phyloP scores from a whole-genome alignment of 306 rosid species.

The Cajanus cajan region DNA sequence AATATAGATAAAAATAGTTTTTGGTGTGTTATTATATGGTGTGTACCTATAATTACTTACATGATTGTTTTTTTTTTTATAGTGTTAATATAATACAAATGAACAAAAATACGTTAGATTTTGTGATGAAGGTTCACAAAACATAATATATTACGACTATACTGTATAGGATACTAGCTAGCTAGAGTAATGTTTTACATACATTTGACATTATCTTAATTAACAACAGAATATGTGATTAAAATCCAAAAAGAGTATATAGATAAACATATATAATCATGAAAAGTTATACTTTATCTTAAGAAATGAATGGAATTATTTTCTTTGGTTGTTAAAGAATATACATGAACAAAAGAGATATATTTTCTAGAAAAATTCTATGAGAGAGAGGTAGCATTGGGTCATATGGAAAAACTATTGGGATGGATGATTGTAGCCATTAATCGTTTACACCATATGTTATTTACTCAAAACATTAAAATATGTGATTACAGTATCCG shows the following conservation, averaged over 20 bases:
- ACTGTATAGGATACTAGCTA: neutral
- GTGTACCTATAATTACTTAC: too few species aligned
- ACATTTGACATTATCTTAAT: neutral
- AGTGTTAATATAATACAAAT: too few species aligned
- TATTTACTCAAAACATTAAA: neutral
- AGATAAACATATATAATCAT: neutral
- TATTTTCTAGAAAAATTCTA: neutral
- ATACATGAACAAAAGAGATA: neutral
- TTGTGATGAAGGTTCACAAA: too few species aligned
- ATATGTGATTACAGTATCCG: constrained; percentile 6
- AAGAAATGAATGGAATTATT: neutral
- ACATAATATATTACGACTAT: neutral
- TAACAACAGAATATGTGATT: neutral
- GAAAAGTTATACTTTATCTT: neutral
- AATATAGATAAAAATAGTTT: too few species aligned
- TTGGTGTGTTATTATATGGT: too few species aligned
- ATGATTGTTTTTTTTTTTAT: too few species aligned
- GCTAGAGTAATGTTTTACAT: neutral
- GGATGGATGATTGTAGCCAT: constrained; percentile 3
- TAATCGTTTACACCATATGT: neutral
- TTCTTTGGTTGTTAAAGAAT: neutral
- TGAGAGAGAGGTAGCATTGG: neutral
- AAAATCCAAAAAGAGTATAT: neutral
- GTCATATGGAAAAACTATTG: neutral
- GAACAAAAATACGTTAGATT: too few species aligned